phyloP scores from a whole-genome alignment of 192 early-diverging fungal genomes.

The Gamsiella multidivaricata region DNA sequence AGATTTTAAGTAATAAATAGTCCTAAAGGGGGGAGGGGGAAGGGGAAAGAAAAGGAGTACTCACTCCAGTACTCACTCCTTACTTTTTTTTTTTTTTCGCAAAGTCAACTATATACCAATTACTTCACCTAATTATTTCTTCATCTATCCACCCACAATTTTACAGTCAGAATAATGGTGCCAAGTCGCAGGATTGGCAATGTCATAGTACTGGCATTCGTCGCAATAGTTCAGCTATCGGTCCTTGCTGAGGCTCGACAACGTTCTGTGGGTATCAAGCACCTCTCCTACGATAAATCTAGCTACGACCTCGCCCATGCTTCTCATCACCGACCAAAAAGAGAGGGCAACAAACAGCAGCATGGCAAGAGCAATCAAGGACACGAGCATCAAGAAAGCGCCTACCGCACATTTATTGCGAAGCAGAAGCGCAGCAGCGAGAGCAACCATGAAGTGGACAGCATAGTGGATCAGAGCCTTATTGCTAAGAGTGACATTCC shows the following conservation, averaged over 20 bases:
- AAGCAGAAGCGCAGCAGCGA: background rate
- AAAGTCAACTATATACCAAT: too few relatives aligned
- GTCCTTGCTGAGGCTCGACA: background rate
- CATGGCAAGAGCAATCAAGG: background rate
- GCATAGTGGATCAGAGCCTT: background rate
- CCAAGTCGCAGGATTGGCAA: background rate
- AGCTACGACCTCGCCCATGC: too few relatives aligned
- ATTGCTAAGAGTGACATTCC: background rate
- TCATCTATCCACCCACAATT: too few relatives aligned
- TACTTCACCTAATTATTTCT: too few relatives aligned
- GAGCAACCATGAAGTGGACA: background rate
- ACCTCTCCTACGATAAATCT: too few relatives aligned
- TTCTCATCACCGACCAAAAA: background rate
- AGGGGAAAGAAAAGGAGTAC: too few relatives aligned
- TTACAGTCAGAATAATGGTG: background rate
- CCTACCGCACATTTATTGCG: background rate
- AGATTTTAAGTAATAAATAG: too few relatives aligned
- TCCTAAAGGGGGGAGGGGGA: too few relatives aligned
- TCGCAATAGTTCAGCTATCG: background rate
- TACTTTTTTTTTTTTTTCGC: background rate
- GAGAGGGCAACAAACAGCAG: background rate
- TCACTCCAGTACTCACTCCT: background rate
- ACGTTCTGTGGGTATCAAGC: too few relatives aligned
- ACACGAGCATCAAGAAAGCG: background rate
- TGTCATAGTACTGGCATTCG: background rate